These are phyloP conservation scores for Cryphonectria nitschkei DNA, from an alignment of 2,329 filamentous ascomycete species.

Conservation along the genomic window DNA sequence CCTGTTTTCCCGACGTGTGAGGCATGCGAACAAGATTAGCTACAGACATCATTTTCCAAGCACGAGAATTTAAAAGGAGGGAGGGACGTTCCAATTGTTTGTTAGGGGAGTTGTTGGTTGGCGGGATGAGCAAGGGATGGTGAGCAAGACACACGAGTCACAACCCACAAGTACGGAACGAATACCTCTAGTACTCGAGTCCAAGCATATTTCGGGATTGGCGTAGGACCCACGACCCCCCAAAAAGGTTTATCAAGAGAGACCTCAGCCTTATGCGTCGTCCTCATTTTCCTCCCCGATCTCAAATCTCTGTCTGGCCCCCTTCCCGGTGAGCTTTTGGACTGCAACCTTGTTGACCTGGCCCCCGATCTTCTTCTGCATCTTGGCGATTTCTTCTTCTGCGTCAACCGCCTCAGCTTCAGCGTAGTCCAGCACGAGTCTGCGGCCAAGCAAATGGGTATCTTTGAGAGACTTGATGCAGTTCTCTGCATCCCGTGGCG, in stretches of 20 bases:
- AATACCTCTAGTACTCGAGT: slow-evolving; percentile 18
- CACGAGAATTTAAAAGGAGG: slow-evolving; percentile 17
- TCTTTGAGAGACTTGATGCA: slow-evolving; percentile 89
- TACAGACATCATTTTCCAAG: slow-evolving; percentile 39
- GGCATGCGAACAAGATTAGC: slow-evolving; percentile 49
- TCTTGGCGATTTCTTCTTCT: slow-evolving; percentile 94
- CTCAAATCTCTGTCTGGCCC: slow-evolving; percentile 81
- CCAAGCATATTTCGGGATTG: slow-evolving; percentile 22
- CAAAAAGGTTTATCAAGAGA: slow-evolving; percentile 16
- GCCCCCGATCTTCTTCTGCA: slow-evolving; percentile 92
- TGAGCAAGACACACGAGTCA: slow-evolving; percentile 27
- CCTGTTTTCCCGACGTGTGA: slow-evolving; percentile 21
- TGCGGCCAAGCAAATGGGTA: slow-evolving; percentile 89
- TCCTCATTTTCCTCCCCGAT: slow-evolving; percentile 73
- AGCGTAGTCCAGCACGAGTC: slow-evolving; percentile 89
- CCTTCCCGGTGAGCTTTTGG: slow-evolving; percentile 76
- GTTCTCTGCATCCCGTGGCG: slow-evolving; percentile 82
- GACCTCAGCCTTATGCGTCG: slow-evolving; percentile 39
- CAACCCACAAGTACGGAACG: slow-evolving; percentile 19
- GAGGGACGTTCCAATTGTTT: slow-evolving; percentile 16
- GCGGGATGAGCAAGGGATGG: slow-evolving; percentile 29
- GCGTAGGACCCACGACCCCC: slow-evolving; percentile 11
- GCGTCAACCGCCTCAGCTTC: slow-evolving; percentile 86
- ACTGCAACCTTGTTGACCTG: slow-evolving; percentile 90
- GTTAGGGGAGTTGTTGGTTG: slow-evolving; percentile 25